Conservation (phyloP, 2,329 filamentous ascomycete species). For the Rhynchosporium secalis region DNA sequence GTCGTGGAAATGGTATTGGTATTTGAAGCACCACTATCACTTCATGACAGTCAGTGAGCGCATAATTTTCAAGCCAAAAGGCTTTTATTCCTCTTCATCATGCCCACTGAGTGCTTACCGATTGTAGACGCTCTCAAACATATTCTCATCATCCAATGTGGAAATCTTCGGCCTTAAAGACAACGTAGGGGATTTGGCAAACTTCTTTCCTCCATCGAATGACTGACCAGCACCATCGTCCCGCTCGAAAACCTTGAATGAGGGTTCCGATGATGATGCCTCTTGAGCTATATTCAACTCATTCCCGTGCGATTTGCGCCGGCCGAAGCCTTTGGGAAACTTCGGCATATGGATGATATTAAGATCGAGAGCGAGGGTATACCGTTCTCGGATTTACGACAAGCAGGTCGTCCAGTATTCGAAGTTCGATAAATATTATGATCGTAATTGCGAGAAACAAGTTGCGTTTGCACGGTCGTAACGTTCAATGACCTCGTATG, state of each 20-base stretch:
- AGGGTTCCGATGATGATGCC: constrained; percentile 30
- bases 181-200: constrained; percentile 28
- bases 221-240: constrained; percentile 32
- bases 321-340: constrained; percentile 40
- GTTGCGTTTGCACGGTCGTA: not conserved
- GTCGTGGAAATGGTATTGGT: constrained; percentile 40
- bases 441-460: not conserved
- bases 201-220: constrained; percentile 39
- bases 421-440: constrained; percentile 1
- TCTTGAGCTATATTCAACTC: constrained; percentile 33
- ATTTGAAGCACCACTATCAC: constrained; percentile 41
- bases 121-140: constrained; percentile 39
- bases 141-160: constrained; percentile 38
- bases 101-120: constrained; percentile 35
- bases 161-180: constrained; percentile 30
- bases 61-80: not conserved
- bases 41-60: constrained; percentile 31
- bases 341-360: constrained; percentile 40
- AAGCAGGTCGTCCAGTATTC: constrained; percentile 14
- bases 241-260: constrained; percentile 41
- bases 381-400: constrained; percentile 20
- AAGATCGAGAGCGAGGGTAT: constrained; percentile 11
- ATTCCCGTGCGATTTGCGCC: constrained; percentile 40
- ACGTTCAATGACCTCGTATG: constrained; percentile 14
- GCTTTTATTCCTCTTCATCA: constrained; percentile 2